Evolutionary conservation across 2,329 filamentous ascomycete species (phyloP), one percentile per base, ranked within the genome.

Genomic region (Pseudomassariella vexata): DNA sequence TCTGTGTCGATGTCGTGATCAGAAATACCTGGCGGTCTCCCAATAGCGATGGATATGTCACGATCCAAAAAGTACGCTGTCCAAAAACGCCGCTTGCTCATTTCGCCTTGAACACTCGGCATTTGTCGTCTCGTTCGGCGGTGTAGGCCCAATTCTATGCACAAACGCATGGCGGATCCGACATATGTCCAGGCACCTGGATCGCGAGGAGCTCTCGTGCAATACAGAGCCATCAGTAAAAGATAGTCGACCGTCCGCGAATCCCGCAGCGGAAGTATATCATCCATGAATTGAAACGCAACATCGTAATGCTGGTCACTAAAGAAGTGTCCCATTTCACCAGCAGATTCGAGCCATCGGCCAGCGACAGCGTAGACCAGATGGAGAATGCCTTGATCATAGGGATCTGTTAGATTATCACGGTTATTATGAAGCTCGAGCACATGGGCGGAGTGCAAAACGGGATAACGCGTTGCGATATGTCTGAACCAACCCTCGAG

Each of bases 51-150:
- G 3, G 49, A 53, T 16, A 52, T 50, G 32, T 53, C 50, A 17
- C 50, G 38, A 27, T 53, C 50, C 15, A 53, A 34, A 28, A 50
- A 51, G 34, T 52, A 53, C 5, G 46, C 44, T 5, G 50, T 51
- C 50, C 50, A 53, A 27, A 53, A 53, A 10, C 48, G 44, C 8
- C 50, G 40, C 30, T 53, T 53, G 34, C 46, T 44, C 49, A 53
- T 52, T 31, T 53, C 50, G 3, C 41, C 41, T 17, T 48, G 44
- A 5, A 53, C 25, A 20, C 37, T 47, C 5, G 41, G 47, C 22
- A 39, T 38, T 17, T 44, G 44, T 9, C 45, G 40, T 19, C 46
- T 39, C 17, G 41, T 43, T 17, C 46, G 45, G 9, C 50, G 46
- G 35, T 53, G 50, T 17, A 52, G 36, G 8, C 50, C 50, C 9